A percentile compares a stretch with the other conserved stretches of the same genome.
Evolutionary conservation across 352 stramenopile species (phyloP).

Genomic region (Phytophthora brassicae): DNA sequence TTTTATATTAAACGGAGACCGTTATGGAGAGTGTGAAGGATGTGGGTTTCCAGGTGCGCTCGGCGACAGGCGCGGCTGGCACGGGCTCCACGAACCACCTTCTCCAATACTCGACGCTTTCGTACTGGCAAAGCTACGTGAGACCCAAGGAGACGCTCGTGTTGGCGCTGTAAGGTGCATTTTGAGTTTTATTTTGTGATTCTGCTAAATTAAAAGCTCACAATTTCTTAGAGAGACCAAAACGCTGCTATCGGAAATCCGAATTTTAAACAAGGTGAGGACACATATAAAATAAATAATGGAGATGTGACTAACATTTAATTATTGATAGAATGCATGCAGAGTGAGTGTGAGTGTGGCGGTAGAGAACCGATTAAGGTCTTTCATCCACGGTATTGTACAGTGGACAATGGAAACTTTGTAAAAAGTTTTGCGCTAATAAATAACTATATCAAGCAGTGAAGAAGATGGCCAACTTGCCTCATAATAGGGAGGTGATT

Average conservation of each 20-base stretch:
- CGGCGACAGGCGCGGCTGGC: slow-evolving; percentile 36
- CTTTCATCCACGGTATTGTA: slow-evolving; percentile 54
- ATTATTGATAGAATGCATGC: slow-evolving; percentile 52
- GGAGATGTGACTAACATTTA: not conserved
- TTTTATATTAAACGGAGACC: too few relatives aligned
- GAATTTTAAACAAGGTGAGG: slow-evolving; percentile 69
- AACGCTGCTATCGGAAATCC: slow-evolving; percentile 68
- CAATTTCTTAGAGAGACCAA: slow-evolving; percentile 38
- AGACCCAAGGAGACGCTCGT: slow-evolving; percentile 51
- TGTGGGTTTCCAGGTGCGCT: slow-evolving; percentile 45
- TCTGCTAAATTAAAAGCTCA: not conserved
- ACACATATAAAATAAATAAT: not conserved
- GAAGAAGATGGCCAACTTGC: slow-evolving; percentile 47
- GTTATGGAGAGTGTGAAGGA: slow-evolving; percentile 13
- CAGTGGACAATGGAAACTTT: not conserved
- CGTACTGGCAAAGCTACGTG: slow-evolving; percentile 69
- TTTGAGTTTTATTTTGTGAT: not conserved
- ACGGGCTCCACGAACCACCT: slow-evolving; percentile 40
- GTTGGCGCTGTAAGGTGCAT: slow-evolving; percentile 39
- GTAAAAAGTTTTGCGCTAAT: not conserved
- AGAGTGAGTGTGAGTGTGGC: slow-evolving; percentile 65
- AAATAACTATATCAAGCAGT: slow-evolving; percentile 29
- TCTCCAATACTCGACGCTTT: slow-evolving; percentile 50
- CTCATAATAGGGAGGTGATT: slow-evolving; percentile 55
- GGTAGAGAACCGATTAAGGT: slow-evolving; percentile 61